phyloP scores from a whole-genome alignment of 2,329 filamentous ascomycete species.

The Arthrinium phaeospermum region DNA sequence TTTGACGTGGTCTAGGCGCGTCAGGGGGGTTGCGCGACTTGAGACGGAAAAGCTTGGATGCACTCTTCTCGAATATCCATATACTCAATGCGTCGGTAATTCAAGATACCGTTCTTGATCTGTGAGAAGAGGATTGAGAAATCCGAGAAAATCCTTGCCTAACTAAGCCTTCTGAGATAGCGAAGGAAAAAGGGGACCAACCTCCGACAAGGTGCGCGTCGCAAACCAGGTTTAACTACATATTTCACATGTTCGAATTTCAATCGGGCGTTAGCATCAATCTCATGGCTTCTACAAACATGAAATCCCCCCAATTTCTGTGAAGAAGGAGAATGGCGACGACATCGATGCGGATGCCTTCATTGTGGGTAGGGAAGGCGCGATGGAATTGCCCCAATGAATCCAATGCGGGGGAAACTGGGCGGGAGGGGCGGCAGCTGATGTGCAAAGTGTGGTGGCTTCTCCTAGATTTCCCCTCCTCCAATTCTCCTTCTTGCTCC shows the following conservation, averaged over 20 bases:
- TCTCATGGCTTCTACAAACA: too few relatives aligned
- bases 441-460: not conserved
- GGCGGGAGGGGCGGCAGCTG: not conserved
- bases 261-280: too few relatives aligned
- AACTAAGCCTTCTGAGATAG: too few relatives aligned
- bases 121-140: not conserved
- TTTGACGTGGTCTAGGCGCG: not conserved
- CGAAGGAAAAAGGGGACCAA: not conserved
- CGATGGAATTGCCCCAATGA: not conserved
- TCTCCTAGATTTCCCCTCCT: not conserved
- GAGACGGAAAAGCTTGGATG: not conserved
- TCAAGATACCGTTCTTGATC: not conserved
- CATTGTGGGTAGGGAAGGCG: not conserved
- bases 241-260: too few relatives aligned
- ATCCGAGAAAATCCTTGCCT: too few relatives aligned
- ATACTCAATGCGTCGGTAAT: not conserved
- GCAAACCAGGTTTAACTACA: too few relatives aligned
- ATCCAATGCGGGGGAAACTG: not conserved
- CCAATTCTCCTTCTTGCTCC: not conserved
- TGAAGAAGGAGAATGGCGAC: not conserved
- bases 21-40: not conserved
- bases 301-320: not conserved
- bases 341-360: slow-evolving; percentile 1
- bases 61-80: not conserved
- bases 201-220: too few relatives aligned